Base-by-base conservation (phyloP, 805 yeast genomes). In the Candida corydali region DNA sequence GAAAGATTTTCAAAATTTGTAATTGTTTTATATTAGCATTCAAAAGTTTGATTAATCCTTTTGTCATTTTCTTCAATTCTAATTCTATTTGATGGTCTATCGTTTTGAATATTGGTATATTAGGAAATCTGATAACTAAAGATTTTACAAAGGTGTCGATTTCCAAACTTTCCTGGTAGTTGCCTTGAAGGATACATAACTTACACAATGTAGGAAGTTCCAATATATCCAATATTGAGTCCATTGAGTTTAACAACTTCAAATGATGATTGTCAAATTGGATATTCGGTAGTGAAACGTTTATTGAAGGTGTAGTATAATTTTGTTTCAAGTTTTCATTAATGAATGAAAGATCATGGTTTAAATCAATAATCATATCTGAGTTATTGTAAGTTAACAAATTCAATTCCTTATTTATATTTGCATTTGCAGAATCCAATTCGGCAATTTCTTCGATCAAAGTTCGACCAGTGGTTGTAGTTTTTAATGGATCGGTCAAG, bases 101-200 rank as follows among this genome's bases (percentile, higher is more conserved):
- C 26, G 67, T 60, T 14, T 59, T 63, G 24, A 86, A 73, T 1
- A 83, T 50, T 1, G 61, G 55, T 7, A 81, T 59, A 29, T 73
- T 72, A 6, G 88, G 86, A 55, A 82, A 89, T 40, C 94, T 69
- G 12, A 80, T 75, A 0, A 73, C 65, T 17, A 93, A 64, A 37
- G 94, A 70, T 43, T 81, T 73, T 1, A 84, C 78, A 49, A 85
- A 79, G 20, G 83, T 73, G 9, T 88, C 82, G 10, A 91, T 75
- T 54, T 91, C 95, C 24, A 91, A 72, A 8, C 96, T 88, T 51
- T 88, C 95, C 23, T 87, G 83, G 53, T 89, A 93, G 51, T 84
- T 85, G 0, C 96, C 96, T 32, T 83, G 82, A 32, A 77, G 70
- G 8, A 89, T 86, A 58, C 97, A 86, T n/a, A 89, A 78, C 32